Evolutionary conservation across 2,329 filamentous ascomycete species (phyloP).

Genomic region (Fusarium penzigii): DNA sequence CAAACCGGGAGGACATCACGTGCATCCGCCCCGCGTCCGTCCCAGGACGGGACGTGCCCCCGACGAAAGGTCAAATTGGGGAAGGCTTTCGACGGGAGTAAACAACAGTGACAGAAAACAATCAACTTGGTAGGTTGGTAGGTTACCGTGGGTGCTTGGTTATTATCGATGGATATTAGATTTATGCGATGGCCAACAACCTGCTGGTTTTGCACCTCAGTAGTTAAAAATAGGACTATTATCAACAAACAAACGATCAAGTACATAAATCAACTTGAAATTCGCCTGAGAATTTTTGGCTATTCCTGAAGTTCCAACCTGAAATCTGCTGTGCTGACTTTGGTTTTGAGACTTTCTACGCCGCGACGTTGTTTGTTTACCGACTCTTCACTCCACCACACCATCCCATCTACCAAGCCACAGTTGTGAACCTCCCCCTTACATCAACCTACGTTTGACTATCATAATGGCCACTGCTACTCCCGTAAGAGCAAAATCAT

Average conservation of each 20-base stretch:
- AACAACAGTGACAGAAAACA: background rate
- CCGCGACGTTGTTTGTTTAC: slow-evolving; percentile 32
- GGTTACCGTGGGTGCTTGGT: too few relatives aligned
- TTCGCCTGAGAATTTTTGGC: too few relatives aligned
- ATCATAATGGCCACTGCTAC: slow-evolving; percentile 41
- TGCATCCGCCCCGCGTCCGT: slow-evolving; percentile 24
- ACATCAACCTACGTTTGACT: slow-evolving; percentile 14
- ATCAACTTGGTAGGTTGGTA: too few relatives aligned
- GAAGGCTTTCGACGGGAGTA: slow-evolving; percentile 16
- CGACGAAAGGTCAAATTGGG: slow-evolving; percentile 24
- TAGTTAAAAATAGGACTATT: background rate
- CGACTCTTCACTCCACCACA: slow-evolving; percentile 24
- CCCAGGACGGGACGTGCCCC: slow-evolving; percentile 8
- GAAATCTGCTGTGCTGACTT: slow-evolving; percentile 25
- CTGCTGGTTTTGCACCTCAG: slow-evolving; percentile 15
- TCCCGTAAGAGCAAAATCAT: slow-evolving; percentile 32
- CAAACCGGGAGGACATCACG: slow-evolving; percentile 23
- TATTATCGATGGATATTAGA: slow-evolving; percentile 6
- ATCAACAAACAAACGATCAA: too few relatives aligned
- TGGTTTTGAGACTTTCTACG: slow-evolving; percentile 6
- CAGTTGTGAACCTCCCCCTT: slow-evolving; percentile 22
- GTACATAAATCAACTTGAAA: too few relatives aligned
- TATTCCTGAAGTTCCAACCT: slow-evolving; percentile 4
- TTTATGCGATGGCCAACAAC: slow-evolving; percentile 8
- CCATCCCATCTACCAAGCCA: slow-evolving; percentile 24